These are phyloP conservation scores for Metschnikowia koreensis DNA, from an alignment of 805 yeast species.

Conservation along the genomic window DNA sequence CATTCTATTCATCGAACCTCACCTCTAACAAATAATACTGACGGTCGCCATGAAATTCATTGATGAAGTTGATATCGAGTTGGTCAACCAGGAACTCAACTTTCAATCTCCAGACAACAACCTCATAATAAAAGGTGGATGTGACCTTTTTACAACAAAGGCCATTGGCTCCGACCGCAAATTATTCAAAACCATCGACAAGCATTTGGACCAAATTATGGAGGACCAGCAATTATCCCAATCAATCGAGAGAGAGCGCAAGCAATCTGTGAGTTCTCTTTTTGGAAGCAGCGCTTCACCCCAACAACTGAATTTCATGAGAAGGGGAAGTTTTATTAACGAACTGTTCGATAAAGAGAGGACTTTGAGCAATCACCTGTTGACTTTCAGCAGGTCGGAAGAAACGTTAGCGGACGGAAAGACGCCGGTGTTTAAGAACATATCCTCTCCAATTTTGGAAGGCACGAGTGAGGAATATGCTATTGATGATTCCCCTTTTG, in stretches of 20 bases:
- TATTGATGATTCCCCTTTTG: conserved; percentile 71
- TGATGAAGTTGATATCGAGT: conserved; percentile 90
- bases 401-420: conserved; percentile 6
- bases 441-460: conserved; percentile 14
- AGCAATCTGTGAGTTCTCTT: conserved; percentile 34
- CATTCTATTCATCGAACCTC: too few species aligned
- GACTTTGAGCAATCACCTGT: conserved; percentile 28
- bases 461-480: conserved; percentile 13
- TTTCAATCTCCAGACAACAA: conserved; percentile 42
- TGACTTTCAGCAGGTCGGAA: conserved; percentile 19
- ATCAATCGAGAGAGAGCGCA: conserved; percentile 38
- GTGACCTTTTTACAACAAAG: conserved; percentile 92
- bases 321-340: conserved; percentile 24
- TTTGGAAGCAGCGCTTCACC: conserved; percentile 41
- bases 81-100: conserved; percentile 75
- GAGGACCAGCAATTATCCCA: conserved; percentile 44
- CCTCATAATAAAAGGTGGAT: conserved; percentile 70
- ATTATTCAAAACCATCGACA: conserved; percentile 81
- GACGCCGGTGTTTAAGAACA: conserved; percentile 6
- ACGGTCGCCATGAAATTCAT: conserved; percentile 57
- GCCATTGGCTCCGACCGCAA: conserved; percentile 89
- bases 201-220: conserved; percentile 60
- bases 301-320: conserved; percentile 20
- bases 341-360: conserved; percentile 25
- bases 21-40: neutral